phyloP scores from a whole-genome alignment of 2,329 filamentous ascomycete species.

The Phyllosticta citriasiana region DNA sequence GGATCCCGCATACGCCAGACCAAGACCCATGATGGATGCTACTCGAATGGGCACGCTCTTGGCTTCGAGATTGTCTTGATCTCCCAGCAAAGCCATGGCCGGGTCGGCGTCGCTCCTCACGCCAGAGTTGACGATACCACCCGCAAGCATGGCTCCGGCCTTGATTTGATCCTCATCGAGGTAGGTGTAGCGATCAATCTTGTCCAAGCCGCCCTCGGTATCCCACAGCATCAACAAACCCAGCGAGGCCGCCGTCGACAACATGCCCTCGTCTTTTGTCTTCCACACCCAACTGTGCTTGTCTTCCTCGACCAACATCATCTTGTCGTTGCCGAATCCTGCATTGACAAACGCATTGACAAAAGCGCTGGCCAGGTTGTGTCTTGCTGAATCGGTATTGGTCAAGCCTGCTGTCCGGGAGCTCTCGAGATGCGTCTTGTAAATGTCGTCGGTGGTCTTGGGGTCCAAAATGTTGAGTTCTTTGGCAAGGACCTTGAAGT shows the following conservation, averaged over 20 bases:
- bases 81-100: constrained; percentile 74
- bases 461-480: constrained; percentile 95
- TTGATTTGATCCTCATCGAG: constrained; percentile 73
- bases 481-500: constrained; percentile 90
- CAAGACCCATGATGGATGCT: constrained; percentile 90
- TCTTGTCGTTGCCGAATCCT: constrained; percentile 89
- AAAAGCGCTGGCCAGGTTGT: constrained; percentile 91
- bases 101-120: constrained; percentile 84
- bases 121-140: constrained; percentile 91
- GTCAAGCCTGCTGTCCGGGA: constrained; percentile 86
- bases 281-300: constrained; percentile 98
- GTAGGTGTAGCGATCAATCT: constrained; percentile 91
- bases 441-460: constrained; percentile 96
- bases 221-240: constrained; percentile 92
- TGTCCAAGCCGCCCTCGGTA: constrained; percentile 81
- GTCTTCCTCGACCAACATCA: constrained; percentile 80
- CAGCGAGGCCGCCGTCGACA: constrained; percentile 88
- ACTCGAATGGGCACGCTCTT: constrained; percentile 70
- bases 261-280: constrained; percentile 96
- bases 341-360: constrained; percentile 97
- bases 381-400: constrained; percentile 87
- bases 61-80: constrained; percentile 67
- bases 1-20: constrained; percentile 86
- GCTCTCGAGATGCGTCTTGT: constrained; percentile 97
- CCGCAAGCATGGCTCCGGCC: constrained; percentile 83